Base-by-base conservation (phyloP, 768 basidiomycete genomes). In the Punctularia strigosozonata region DNA sequence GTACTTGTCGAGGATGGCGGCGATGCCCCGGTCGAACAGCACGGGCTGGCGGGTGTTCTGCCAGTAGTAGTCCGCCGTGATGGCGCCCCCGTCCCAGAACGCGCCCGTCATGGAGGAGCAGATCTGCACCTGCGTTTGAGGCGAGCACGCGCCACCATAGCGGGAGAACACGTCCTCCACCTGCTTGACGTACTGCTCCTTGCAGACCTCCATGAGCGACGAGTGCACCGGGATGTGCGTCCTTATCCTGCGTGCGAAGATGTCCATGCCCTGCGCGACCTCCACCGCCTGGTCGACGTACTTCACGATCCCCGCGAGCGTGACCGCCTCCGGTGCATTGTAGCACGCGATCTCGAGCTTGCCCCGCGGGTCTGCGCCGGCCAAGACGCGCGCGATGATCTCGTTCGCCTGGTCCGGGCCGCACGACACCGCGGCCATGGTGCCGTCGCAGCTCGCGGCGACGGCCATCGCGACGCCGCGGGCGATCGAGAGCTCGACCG, bases 301-400 rank as follows among this genome's bases (percentile, higher is more conserved):
- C 6, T 32, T 20, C 5, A 34, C 34, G 6, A 26, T 31, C 6
- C 45, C 45, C 10, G 45, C 35, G 14, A 46, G 17, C 4, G 45
- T 44, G n/a, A 46, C 39, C 6, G 45, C 43, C 12, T 46, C 45
- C 18, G 32, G 34, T 20, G 45, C 37, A 22, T 46, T 46, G 31
- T 46, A 39, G 36, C 45, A 46, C 20, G 25, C 45, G 21, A 46
- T 42, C 24, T 44, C 43, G 25, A 46, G 17, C 35, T 35, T 3
- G 40, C 14, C 14, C n/a, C 24, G 39, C 23, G 15, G 22, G 26
- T 30, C 19, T 41, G 34, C 42, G 34, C 24, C 26, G 8, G 26
- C 26, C 10, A 28, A 8, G 10, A 28, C 26, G 10, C 10, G 8
- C 10, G 26, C 26, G 15, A 28, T 28, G 8, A 28, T 28, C 8